Percentiles rank a stretch among this genome's conserved stretches.
phyloP scores from a whole-genome alignment of 2,329 filamentous ascomycete genomes.

The Rutstroemia sp. region DNA sequence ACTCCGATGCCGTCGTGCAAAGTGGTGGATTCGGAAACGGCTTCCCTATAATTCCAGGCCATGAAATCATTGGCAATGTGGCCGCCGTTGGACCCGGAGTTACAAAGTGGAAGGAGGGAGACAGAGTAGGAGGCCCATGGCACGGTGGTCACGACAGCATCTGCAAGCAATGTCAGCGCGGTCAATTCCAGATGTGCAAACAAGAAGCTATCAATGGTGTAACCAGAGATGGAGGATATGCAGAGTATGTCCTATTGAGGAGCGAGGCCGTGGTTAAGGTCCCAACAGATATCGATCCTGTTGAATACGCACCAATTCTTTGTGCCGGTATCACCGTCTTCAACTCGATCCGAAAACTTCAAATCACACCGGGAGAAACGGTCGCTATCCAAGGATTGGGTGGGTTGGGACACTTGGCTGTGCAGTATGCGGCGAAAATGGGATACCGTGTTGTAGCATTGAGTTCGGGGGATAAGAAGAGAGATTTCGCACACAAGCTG shows the following conservation, averaged over 20 bases:
- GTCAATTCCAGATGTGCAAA: conserved; percentile 56
- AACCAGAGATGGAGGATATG: conserved; percentile 58
- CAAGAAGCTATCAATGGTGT: conserved; percentile 58
- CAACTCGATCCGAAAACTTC: conserved; percentile 48
- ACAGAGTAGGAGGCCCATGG: conserved; percentile 62
- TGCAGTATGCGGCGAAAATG: conserved; percentile 71
- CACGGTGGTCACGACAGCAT: conserved; percentile 53
- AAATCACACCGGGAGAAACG: conserved; percentile 43
- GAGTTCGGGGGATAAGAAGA: conserved; percentile 58
- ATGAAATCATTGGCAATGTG: conserved; percentile 64
- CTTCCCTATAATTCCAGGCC: conserved; percentile 59
- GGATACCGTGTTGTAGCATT: conserved; percentile 66
- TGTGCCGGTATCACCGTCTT: conserved; percentile 61
- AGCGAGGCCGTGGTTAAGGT: conserved; percentile 53
- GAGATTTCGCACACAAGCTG: conserved; percentile 54
- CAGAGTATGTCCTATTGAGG: conserved; percentile 54
- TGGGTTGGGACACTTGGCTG: conserved; percentile 68
- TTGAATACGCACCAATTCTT: conserved; percentile 50
- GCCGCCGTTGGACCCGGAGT: conserved; percentile 52
- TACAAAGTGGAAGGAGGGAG: conserved; percentile 52
- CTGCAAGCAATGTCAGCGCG: conserved; percentile 57
- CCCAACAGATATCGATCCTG: conserved; percentile 44
- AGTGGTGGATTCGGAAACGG: conserved; percentile 44
- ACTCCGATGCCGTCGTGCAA: conserved; percentile 45
- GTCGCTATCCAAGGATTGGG: conserved; percentile 63